Conservation (phyloP, 306 rosid genomes). For the Heteromeles arbutifolia region DNA sequence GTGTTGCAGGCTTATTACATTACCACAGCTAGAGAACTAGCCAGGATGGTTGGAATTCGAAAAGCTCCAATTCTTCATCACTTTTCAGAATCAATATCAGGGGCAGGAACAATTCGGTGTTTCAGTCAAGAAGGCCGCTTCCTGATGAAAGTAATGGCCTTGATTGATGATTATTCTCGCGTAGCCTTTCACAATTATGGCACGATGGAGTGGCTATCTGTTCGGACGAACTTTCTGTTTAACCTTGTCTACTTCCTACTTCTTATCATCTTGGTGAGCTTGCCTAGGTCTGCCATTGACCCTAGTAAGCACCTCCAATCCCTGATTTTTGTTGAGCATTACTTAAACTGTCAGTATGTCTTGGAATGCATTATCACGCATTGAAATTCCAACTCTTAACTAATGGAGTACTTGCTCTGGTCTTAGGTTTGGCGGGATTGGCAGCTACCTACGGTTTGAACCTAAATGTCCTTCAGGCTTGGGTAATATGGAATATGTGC, state of each 20-base stretch:
- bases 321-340: not conserved
- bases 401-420: not conserved
- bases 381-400: not conserved
- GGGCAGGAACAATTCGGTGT: conserved; percentile 20
- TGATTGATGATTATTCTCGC: conserved; percentile 18
- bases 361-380: not conserved
- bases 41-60: conserved; percentile 18
- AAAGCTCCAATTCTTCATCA: conserved; percentile 31
- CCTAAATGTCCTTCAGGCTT: conserved; percentile 24
- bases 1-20: conserved; percentile 20
- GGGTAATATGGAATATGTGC: conserved; percentile 25
- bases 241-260: conserved; percentile 9
- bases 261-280: conserved; percentile 14
- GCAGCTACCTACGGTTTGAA: conserved; percentile 27
- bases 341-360: not conserved
- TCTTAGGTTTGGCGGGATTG: conserved; percentile 23
- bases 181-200: conserved; percentile 14
- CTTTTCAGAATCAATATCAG: conserved; percentile 21
- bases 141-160: conserved; percentile 5
- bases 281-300: conserved; percentile 16
- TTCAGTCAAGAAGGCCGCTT: conserved; percentile 19
- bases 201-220: conserved; percentile 24
- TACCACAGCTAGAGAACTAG: conserved; percentile 16
- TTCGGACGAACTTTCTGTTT: conserved; percentile 18
- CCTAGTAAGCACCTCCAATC: conserved; percentile 16